phyloP scores from a whole-genome alignment of 2,329 filamentous ascomycete species.

The Fusarium albosuccineum region DNA sequence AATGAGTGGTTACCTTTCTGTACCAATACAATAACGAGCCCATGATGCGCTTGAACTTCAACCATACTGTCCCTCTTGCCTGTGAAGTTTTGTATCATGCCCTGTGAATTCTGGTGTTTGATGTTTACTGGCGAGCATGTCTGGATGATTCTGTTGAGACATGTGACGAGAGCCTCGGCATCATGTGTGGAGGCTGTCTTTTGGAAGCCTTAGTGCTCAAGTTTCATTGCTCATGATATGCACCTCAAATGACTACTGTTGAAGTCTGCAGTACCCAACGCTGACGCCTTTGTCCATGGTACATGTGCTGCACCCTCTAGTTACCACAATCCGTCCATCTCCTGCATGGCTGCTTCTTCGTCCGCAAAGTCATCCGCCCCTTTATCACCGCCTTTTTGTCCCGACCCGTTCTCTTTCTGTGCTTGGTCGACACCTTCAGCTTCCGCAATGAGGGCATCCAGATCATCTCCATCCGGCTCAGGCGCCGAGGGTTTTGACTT shows the following conservation, averaged over 20 bases:
- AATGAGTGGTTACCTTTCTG: constrained; percentile 34
- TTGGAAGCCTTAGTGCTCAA: neutral
- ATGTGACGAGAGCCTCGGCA: no score
- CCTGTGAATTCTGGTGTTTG: no score
- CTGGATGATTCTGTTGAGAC: no score
- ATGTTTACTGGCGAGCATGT: no score
- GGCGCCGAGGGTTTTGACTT: constrained; percentile 20
- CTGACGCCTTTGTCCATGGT: constrained; percentile 2
- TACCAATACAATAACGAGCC: constrained; percentile 42
- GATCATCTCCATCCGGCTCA: constrained; percentile 59
- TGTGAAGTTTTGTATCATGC: neutral
- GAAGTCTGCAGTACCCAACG: neutral
- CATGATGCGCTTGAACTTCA: constrained; percentile 30
- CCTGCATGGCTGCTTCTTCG: constrained; percentile 77
- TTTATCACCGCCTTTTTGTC: constrained; percentile 6
- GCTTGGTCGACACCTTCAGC: constrained; percentile 50
- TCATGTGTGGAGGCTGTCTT: no score
- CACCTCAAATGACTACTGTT: neutral
- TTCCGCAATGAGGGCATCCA: constrained; percentile 67
- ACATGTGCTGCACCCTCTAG: neutral
- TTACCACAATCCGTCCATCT: constrained; percentile 69
- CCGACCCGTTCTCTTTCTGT: neutral
- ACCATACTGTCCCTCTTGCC: neutral
- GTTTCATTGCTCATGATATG: constrained; percentile 4
- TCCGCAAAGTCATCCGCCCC: constrained; percentile 64